These are phyloP conservation scores for Xanthoconium purpureum DNA, from an alignment of 768 basidiomycete genomes.

Conservation along the genomic window DNA sequence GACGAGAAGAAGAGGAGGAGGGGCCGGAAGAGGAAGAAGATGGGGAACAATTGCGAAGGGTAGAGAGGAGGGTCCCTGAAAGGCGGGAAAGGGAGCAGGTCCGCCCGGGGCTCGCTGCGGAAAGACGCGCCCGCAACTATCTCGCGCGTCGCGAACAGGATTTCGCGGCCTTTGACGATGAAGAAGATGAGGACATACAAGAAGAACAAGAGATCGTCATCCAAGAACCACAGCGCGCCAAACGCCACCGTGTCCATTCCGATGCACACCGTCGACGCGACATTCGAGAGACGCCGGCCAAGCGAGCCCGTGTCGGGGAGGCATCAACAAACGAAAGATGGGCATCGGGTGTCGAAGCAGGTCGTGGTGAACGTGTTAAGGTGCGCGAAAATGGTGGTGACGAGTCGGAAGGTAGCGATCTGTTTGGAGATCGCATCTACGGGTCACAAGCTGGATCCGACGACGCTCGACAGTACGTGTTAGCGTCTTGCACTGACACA, in stretches of 20 bases:
- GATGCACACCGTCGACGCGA: not conserved
- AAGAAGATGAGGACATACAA: not conserved
- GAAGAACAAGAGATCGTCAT: not conserved
- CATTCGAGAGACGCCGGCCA: slow-evolving; percentile 1
- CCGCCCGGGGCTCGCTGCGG: not conserved
- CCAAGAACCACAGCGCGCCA: slow-evolving; percentile 4
- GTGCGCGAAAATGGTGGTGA: too few species aligned
- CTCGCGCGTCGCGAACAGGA: not conserved
- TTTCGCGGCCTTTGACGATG: slow-evolving; percentile 1
- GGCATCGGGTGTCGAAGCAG: not conserved
- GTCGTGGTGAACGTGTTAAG: not conserved
- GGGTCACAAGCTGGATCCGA: not conserved
- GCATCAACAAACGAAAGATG: not conserved
- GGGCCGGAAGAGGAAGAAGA: slow-evolving; percentile 6
- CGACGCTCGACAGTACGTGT: slow-evolving; percentile 13
- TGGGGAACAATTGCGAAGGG: slow-evolving; percentile 2
- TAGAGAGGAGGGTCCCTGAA: not conserved
- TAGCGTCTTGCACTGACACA: not conserved
- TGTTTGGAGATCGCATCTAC: slow-evolving; percentile 22
- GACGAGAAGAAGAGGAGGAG: slow-evolving; percentile 13
- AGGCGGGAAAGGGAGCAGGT: not conserved
- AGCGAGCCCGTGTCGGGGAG: slow-evolving; percentile 12
- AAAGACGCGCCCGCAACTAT: not conserved
- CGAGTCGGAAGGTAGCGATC: slow-evolving; percentile 14
- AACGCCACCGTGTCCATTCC: slow-evolving; percentile 13